Base-by-base conservation (phyloP, 345 rosid species). In the Physaria fendleri region DNA sequence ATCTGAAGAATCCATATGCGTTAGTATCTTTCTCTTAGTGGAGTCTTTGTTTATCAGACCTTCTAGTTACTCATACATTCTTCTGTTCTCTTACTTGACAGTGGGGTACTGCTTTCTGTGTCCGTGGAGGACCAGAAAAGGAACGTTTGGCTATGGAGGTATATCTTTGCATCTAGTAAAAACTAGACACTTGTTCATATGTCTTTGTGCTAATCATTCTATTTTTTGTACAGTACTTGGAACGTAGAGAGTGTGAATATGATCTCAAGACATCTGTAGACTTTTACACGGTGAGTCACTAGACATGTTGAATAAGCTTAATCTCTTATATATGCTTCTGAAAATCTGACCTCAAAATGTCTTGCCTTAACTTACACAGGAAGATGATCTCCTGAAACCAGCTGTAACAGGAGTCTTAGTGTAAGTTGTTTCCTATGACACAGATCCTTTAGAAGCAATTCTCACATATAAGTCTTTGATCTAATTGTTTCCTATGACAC, bases 161-260 rank as follows among this genome's bases (percentile, higher is more conserved):
- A 78, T 62, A n/a, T 58, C 35, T 14, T 11, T 16, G 48, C 45
- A 63, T 69, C 43, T 37, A n/a, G n/a, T n/a, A 3, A 39, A 32
- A 30, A 43, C 41, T 52, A 52, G 15, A 18, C 23, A 43, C 28
- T 21, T 24, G 37, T 18, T 13, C 32, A 33, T n/a, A n/a, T 14
- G 5, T 20, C 13, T 52, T 34, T 34, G 40, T 6, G 2, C 27
- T 68, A 41, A 60, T 51, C 37, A 10, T 12, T 57, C 15, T 74
- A 18, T 54, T 22, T n/a, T 63, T 24, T 65, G 56, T 14, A 30
- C 64, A 93, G 97, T 89, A 89, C 81, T 68, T 93, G 82, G 92
- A 93, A 71, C 73, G 77, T 65, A 87, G 95, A 65, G 99, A 93
- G 68, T 93, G 99, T n/a, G 99, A 93, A 65, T 93, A 89, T 23